Conservation (phyloP, 306 rosid genomes). For the Glycine latifolia region DNA sequence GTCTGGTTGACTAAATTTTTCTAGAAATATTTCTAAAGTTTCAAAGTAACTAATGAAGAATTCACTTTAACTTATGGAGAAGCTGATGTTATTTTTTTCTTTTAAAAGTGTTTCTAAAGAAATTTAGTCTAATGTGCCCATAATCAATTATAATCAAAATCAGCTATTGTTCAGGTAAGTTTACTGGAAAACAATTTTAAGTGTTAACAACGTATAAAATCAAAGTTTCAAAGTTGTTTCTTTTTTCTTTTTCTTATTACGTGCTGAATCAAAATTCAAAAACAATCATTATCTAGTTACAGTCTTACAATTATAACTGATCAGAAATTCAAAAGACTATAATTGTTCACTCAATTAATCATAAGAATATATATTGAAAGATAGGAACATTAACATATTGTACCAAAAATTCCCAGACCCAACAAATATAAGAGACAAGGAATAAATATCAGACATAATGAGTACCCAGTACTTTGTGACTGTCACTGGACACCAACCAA, state of each 20-base stretch:
- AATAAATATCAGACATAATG: conserved; percentile 46
- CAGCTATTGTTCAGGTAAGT: too few species aligned
- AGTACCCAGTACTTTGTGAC: conserved; percentile 39
- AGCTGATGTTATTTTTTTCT: too few species aligned
- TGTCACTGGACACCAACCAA: conserved; percentile 33
- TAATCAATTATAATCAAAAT: too few species aligned
- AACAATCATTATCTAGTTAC: neutral
- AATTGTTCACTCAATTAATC: conserved; percentile 28
- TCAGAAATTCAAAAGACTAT: conserved; percentile 16
- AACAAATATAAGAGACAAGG: conserved; percentile 76
- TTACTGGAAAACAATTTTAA: too few species aligned
- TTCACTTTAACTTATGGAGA: too few species aligned
- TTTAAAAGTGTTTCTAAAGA: too few species aligned
- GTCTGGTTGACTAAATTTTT: too few species aligned
- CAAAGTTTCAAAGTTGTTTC: neutral
- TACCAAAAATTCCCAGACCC: conserved; percentile 75
- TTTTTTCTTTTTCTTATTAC: neutral
- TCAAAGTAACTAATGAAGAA: too few species aligned
- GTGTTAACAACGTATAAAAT: too few species aligned
- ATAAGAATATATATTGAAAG: conserved; percentile 23
- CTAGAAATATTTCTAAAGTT: too few species aligned
- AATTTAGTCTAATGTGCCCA: too few species aligned
- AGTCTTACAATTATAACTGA: too few species aligned
- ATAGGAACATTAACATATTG: conserved; percentile 11
- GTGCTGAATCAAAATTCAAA: neutral